These are phyloP conservation scores for Venturia nashicola DNA, from an alignment of 2,329 filamentous ascomycete genomes.

Conservation along the genomic window DNA sequence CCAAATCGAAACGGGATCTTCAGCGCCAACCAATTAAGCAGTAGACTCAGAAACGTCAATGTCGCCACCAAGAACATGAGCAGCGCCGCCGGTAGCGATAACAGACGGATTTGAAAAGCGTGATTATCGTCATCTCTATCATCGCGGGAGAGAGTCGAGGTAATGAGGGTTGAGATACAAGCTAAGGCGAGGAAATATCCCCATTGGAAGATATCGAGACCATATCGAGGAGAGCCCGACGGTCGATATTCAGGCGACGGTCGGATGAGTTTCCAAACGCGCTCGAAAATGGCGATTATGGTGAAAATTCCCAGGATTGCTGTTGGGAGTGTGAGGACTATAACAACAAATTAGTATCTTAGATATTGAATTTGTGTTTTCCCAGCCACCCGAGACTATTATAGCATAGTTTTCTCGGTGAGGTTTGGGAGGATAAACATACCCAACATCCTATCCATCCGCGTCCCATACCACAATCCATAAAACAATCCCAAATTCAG, in stretches of 20 bases:
- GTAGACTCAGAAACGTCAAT: conserved; percentile 3
- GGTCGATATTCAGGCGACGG: conserved; percentile 4
- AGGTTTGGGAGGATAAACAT: background rate
- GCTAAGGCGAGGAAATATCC: conserved; percentile 6
- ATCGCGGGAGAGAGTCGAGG: conserved; percentile 1
- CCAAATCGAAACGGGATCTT: conserved; percentile 7
- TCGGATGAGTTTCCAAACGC: conserved; percentile 2
- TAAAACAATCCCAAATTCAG: conserved; percentile 9
- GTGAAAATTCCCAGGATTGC: conserved; percentile 9
- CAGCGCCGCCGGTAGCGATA: conserved; percentile 6
- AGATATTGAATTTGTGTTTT: background rate
- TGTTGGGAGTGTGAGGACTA: conserved; percentile 2
- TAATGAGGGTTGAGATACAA: conserved; percentile 6
- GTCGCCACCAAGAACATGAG: conserved; percentile 8
- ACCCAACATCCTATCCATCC: conserved; percentile 6
- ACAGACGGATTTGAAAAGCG: conserved; percentile 4
- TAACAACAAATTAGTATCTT: too few relatives aligned
- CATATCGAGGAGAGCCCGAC: conserved; percentile 3
- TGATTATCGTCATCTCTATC: conserved; percentile 6
- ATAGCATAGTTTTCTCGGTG: background rate
- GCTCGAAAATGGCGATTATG: conserved; percentile 4
- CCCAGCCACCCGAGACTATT: background rate
- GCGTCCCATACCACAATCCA: conserved; percentile 7
- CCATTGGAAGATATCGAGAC: conserved; percentile 9
- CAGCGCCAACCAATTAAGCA: background rate